These are phyloP conservation scores for Agrocybe pediades DNA, from an alignment of 768 basidiomycete species.

Conservation along the genomic window DNA sequence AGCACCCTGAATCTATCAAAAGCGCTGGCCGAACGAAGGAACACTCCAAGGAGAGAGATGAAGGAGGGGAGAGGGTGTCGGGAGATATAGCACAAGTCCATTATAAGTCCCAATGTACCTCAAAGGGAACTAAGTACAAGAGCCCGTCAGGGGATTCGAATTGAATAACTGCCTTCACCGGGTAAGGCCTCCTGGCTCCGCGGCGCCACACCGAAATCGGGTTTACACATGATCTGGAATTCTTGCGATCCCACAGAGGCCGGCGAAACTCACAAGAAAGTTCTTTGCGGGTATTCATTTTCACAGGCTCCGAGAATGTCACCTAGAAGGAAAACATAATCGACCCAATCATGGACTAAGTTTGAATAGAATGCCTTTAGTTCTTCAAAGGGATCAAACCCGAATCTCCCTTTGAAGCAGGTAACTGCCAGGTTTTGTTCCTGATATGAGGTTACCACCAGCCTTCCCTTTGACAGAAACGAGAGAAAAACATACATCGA, in stretches of 20 bases:
- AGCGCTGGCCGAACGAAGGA: constrained; percentile 10
- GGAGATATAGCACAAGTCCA: constrained; percentile 9
- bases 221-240: not conserved
- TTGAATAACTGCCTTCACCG: not conserved
- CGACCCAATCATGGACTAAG: too few relatives aligned
- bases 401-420: too few relatives aligned
- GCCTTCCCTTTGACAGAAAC: too few relatives aligned
- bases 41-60: constrained; percentile 6
- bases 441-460: too few relatives aligned
- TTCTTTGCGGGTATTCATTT: not conserved
- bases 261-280: not conserved
- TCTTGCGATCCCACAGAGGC: not conserved
- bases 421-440: too few relatives aligned
- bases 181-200: not conserved
- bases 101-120: constrained; percentile 12
- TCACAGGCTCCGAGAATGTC: not conserved
- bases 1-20: constrained; percentile 19
- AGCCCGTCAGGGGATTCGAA: too few relatives aligned
- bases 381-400: too few relatives aligned
- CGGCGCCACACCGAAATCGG: not conserved
- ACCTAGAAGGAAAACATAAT: not conserved
- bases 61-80: constrained; percentile 7
- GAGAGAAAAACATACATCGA: too few relatives aligned
- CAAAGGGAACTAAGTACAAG: constrained; percentile 14
- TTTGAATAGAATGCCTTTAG: too few relatives aligned